Base-by-base conservation (phyloP, 2,329 filamentous ascomycete species). In the Ilyonectria robusta region DNA sequence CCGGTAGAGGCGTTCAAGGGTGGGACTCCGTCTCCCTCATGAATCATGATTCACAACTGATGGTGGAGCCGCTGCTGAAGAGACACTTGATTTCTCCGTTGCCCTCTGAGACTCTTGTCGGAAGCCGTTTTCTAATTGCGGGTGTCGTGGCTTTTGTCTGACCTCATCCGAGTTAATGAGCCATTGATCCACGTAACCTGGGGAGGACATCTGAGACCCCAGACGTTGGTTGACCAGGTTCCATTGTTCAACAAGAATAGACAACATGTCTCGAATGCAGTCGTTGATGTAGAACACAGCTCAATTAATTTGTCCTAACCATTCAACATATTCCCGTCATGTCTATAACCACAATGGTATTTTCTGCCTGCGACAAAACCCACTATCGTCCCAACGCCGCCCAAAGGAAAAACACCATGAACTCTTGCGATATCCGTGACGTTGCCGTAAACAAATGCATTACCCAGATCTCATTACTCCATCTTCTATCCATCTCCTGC, bases 281-380 rank as follows among this genome's bases (percentile, higher is more conserved):
- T 50, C 8, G 37, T 55, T 11, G 21, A 26, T 56, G 23, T 46
- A 23, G n/a, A 37, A 21, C 33, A 35, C 48, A 31, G 31, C 40
- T 62, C 50, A 53, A 59, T 64, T 64, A 59, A 35, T 63, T 23
- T 44, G 53, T 51, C 40, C 21, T 47, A 47, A 59, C 26, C 42
- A 37, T 9, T 42, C 42, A 57, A 40, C 40, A 35, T 37, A 50
- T 65, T 48, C 50, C 35, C 51, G 31, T 60, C 56, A 60, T 54
- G 26, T 59, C 62, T 59, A 59, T 59, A 59, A 33, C 44, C 56
- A 60, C 53, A 29, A 31, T 61, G 62, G 62, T 61, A 54, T 55
- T 61, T 55, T 60, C 51, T 51, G 40, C 51, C 35, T 50, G 55
- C 46, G 40, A 61, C 29, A 55, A 64, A 46, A 40, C 44, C 46